phyloP scores from a whole-genome alignment of 805 yeast genomes.

The Saccharomycopsis sp. region DNA sequence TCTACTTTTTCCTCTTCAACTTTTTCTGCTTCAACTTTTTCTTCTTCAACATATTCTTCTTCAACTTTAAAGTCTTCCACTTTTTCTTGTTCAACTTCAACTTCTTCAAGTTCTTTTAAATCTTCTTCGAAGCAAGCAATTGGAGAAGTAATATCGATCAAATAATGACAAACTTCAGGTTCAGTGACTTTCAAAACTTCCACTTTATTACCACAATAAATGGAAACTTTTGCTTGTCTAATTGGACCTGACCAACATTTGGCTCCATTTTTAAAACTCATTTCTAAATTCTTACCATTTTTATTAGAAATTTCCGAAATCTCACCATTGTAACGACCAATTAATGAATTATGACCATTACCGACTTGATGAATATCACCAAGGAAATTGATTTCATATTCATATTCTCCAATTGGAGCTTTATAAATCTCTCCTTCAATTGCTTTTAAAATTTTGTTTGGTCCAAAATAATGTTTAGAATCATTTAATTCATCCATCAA shows the following conservation, averaged over 20 bases:
- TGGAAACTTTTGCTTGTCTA: conserved; percentile 53
- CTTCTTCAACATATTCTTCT: neutral
- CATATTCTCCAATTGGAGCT: conserved; percentile 55
- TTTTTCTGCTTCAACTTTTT: neutral
- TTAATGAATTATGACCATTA: conserved; percentile 34
- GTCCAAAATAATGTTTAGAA: conserved; percentile 38
- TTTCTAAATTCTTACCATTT: conserved; percentile 20
- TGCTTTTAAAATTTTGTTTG: conserved; percentile 53
- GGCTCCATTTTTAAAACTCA: conserved; percentile 51
- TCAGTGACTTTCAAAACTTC: conserved; percentile 63
- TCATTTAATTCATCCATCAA: conserved; percentile 18
- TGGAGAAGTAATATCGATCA: conserved; percentile 35
- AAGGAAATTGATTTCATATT: conserved; percentile 50
- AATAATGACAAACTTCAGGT: conserved; percentile 81
- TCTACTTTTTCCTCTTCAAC: neutral
- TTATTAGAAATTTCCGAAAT: conserved; percentile 7
- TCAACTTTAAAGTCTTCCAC: neutral
- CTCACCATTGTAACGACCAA: conserved; percentile 34
- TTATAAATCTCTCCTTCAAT: conserved; percentile 38
- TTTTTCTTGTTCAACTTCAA: neutral
- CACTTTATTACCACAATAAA: conserved; percentile 56
- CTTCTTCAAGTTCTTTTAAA: conserved; percentile 3
- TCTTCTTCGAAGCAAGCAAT: conserved; percentile 27
- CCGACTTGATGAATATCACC: conserved; percentile 48
- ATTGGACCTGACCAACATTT: conserved; percentile 93